Evolutionary conservation across 2,329 filamentous ascomycete species (phyloP), one percentile per base, ranked within the genome.

Genomic region (Mycosphaerella sp.): DNA sequence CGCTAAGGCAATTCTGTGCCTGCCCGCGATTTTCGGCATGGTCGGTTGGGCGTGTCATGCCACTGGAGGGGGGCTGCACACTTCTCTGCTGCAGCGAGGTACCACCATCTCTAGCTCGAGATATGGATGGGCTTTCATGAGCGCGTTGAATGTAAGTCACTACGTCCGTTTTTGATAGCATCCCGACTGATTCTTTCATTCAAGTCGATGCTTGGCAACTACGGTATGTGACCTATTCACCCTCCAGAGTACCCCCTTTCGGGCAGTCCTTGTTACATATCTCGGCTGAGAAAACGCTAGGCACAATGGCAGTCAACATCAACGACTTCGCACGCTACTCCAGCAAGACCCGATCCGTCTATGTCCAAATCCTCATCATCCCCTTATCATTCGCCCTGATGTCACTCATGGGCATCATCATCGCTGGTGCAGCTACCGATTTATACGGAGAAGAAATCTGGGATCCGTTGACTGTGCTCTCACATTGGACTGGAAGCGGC

Each of bases 81-180:
- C 54, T n/a, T 48, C 59, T 2, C 45, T 64, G 1, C 55, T 63
- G 37, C 42, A 56, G 13, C 49, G 54, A 28, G 60, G 58, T 16
- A 62, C 57, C 16, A 59, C 58, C 1, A 51, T 58, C 21, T 54
- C 56, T 3, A 62, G 62, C 1, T 58, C 58, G 8, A 50, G 54
- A 17, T 54, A 64, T 43, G 59, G 52, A 6, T 64, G 62, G 62
- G 62, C 60, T 0, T 62, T 67, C 49, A 62, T 67, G 59, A 62
- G 52, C 32, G 63, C 61, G 8, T 52, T 66, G 14, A 66, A 66
- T 44, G 16, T 25, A n/a, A 12, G 27, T 32, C 13, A 32, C 9
- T 7, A 32, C 13, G 9, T n/a, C 8, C 9, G 4, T 32, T 10
- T 7, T 10, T 7, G 30, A 10, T 10, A 32, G 13, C 30, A 32